Base-by-base conservation (phyloP, 1,284 basidiomycete species). In the Ganoderma lingzhi region DNA sequence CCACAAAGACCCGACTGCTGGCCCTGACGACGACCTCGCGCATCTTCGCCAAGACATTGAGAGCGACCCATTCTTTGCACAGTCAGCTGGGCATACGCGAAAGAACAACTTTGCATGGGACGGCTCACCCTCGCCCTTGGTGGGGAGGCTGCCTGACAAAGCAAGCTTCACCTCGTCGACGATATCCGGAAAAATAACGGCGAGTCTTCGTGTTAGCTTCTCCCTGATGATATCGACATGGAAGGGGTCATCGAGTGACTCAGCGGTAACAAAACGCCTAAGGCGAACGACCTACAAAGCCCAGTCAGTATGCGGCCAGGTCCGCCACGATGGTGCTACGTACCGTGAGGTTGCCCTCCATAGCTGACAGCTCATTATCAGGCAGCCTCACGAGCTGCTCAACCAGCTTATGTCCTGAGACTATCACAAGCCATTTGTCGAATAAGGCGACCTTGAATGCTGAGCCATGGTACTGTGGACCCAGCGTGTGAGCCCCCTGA, bases 341-440 rank as follows among this genome's bases (percentile, higher is more conserved):
- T 32, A 63, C 62, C 32, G 19, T 39, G 1, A 17, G 74, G 65
- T 4, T 74, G 37, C 1, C 80, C 82, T 28, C 78, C 79, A 0
- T 65, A 15, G 51, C 80, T 77, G 1, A 85, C 12, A 86, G 68
- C 1, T 74, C 68, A 17, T 81, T 78, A 32, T 83, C 81, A 3
- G 80, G 78, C 0, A 78, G 76, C 66, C 78, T 79, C 44, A 78
- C 75, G 8, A 83, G 48, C 15, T 81, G 79, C n/a, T 84, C 82
- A 17, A 83, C 73, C 23, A 80, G 70, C 58, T 78, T 69, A 12
- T 73, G 61, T 3, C 80, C 77, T 14, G 77, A 71, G 0, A 80
- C 75, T 6, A 83, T 66, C 9, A 85, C 77, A 15, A 73, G 70
- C 83, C 82, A 83, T 10, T 69, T 65, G 41, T 73, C 70, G 19